Evolutionary conservation across 306 rosid species (phyloP).

Genomic region (Dryas drummondii): DNA sequence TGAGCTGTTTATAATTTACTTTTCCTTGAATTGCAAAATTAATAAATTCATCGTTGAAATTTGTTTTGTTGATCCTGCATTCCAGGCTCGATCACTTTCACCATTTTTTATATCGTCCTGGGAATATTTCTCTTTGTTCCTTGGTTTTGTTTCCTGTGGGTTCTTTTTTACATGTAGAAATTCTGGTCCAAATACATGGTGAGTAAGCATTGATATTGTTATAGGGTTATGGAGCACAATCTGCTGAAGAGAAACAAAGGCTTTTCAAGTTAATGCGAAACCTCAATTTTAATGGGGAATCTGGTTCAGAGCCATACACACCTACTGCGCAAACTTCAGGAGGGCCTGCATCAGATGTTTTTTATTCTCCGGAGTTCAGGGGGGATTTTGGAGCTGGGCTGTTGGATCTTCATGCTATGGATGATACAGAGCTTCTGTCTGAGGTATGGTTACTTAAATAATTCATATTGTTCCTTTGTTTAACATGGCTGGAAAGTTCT

Average conservation of each 20-base stretch:
- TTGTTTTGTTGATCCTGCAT: too few species aligned
- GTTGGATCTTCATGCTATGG: slow-evolving; percentile 98
- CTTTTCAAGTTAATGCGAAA: slow-evolving; percentile 85
- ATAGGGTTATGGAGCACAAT: slow-evolving; percentile 92
- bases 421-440: slow-evolving; percentile 91
- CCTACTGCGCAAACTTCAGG: slow-evolving; percentile 67
- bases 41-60: too few species aligned
- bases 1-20: too few species aligned
- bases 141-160: too few species aligned
- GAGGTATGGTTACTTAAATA: slow-evolving; percentile 51
- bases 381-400: slow-evolving; percentile 98
- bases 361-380: slow-evolving; percentile 80
- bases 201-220: slow-evolving; percentile 31
- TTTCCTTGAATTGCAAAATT: too few species aligned
- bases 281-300: slow-evolving; percentile 91
- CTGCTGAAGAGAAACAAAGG: slow-evolving; percentile 96
- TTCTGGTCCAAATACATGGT: slow-evolving; percentile 8
- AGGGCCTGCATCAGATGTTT: slow-evolving; percentile 60
- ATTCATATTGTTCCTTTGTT: slow-evolving; percentile 5
- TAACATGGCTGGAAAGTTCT: neutral
- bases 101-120: too few species aligned
- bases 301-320: slow-evolving; percentile 72
- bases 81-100: too few species aligned
- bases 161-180: neutral
- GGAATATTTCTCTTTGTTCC: too few species aligned